phyloP scores from a whole-genome alignment of 768 basidiomycete genomes.

The Amanita phalloides region DNA sequence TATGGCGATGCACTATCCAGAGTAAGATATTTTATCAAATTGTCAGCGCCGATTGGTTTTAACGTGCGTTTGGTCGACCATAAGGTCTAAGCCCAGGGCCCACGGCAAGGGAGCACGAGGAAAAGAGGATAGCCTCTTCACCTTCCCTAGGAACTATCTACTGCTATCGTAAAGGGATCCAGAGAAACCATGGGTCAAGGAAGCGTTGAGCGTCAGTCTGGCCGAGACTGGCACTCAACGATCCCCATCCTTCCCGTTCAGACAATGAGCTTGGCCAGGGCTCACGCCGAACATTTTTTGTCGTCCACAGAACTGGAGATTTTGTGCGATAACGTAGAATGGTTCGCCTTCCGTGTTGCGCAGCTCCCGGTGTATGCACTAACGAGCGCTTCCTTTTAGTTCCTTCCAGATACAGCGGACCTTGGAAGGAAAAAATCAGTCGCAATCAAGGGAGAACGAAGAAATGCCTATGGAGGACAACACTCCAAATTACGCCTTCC shows the following conservation, averaged over 20 bases:
- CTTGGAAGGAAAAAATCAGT: too few relatives aligned
- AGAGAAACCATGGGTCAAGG: not conserved
- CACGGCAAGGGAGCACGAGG: not conserved
- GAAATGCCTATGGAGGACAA: too few relatives aligned
- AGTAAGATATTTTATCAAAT: not conserved
- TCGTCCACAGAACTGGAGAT: not conserved
- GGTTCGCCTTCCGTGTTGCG: too few relatives aligned
- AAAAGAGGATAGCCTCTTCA: not conserved
- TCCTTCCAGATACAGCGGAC: too few relatives aligned
- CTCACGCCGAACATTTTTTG: not conserved
- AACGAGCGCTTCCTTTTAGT: too few relatives aligned
- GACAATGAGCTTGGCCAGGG: not conserved
- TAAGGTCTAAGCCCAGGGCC: not conserved
- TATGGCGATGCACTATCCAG: too few relatives aligned
- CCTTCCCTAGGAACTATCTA: not conserved
- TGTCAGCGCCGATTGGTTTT: not conserved
- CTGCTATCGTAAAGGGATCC: not conserved
- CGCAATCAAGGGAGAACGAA: too few relatives aligned
- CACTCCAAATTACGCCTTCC: too few relatives aligned
- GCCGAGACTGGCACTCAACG: not conserved
- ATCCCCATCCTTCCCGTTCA: not conserved
- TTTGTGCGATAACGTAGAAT: not conserved
- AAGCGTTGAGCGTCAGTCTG: not conserved
- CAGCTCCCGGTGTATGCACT: too few relatives aligned
- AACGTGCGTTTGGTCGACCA: not conserved